Percentiles rank a stretch among this genome's conserved stretches.
Conservation (phyloP, 225 moss, liverwort and hornwort species). For the Climacium dendroides region DNA sequence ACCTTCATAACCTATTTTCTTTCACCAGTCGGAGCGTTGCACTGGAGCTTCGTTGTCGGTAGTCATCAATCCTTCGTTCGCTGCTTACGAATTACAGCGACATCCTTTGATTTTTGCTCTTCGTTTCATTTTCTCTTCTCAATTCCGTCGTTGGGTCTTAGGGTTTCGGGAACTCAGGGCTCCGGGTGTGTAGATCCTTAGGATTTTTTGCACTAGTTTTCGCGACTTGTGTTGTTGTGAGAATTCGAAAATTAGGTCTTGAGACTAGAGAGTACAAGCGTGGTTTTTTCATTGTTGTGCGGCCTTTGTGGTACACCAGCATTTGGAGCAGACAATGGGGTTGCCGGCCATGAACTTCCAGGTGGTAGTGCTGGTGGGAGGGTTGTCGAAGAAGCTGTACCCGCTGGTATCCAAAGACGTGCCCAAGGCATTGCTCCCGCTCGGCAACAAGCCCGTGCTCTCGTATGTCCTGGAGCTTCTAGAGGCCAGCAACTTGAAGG, state of each 20-base stretch:
- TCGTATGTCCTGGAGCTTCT: constrained; percentile 80
- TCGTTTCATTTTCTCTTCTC: neutral
- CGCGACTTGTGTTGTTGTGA: neutral
- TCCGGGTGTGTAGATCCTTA: neutral
- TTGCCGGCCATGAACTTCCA: constrained; percentile 73
- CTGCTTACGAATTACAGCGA: neutral
- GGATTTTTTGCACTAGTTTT: neutral
- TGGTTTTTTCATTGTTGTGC: neutral
- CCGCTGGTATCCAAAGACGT: constrained; percentile 77
- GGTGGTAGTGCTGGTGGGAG: constrained; percentile 73
- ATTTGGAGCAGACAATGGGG: neutral
- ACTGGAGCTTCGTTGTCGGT: neutral
- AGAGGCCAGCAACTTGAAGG: constrained; percentile 79
- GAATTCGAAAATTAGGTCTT: neutral
- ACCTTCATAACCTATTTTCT: neutral
- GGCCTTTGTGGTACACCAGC: neutral
- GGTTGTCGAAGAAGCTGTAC: constrained; percentile 64
- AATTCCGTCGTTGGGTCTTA: neutral
- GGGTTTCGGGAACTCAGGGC: neutral
- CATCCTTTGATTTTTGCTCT: neutral
- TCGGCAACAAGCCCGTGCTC: constrained; percentile 83
- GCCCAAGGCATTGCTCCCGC: constrained; percentile 73
- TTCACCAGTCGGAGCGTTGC: neutral
- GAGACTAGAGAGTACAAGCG: neutral
- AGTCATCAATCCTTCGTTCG: neutral